A percentile compares a stretch with the other conserved stretches of the same genome.
Conservation (phyloP, 768 basidiomycete species). For the Chlorophyllum brunneum region DNA sequence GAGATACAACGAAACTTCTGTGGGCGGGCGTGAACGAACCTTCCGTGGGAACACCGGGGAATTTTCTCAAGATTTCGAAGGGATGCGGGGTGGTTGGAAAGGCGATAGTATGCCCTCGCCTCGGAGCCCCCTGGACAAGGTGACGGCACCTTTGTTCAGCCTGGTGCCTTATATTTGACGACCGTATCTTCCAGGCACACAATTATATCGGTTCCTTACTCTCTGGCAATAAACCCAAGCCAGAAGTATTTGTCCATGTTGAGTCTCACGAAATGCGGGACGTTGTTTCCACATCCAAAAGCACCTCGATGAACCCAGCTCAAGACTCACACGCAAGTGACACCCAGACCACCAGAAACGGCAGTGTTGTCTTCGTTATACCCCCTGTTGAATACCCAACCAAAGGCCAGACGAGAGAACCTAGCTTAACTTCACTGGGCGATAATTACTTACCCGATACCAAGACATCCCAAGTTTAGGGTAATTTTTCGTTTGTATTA, state of each 20-base stretch:
- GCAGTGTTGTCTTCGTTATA: no score
- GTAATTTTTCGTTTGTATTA: no score
- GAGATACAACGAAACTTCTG: constrained; percentile 13
- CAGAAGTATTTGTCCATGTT: constrained; percentile 22
- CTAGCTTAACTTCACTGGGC: no score
- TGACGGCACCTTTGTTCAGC: background rate
- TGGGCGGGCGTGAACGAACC: background rate
- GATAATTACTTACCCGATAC: no score
- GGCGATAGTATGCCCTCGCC: background rate
- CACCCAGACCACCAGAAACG: no score
- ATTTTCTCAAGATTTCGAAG: background rate
- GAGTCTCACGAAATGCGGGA: constrained; percentile 20
- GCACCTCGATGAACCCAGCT: no score
- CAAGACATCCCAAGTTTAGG: no score
- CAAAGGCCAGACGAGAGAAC: no score
- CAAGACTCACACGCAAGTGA: background rate
- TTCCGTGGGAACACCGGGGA: background rate
- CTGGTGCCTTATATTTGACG: background rate
- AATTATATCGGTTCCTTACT: background rate
- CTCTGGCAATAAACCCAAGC: background rate
- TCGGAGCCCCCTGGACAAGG: background rate
- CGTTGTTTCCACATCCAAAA: no score
- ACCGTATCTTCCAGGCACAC: background rate
- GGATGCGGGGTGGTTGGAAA: background rate
- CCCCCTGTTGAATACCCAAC: no score